Conservation (phyloP, 1,284 basidiomycete genomes). For the Melampsora larici-populina region DNA sequence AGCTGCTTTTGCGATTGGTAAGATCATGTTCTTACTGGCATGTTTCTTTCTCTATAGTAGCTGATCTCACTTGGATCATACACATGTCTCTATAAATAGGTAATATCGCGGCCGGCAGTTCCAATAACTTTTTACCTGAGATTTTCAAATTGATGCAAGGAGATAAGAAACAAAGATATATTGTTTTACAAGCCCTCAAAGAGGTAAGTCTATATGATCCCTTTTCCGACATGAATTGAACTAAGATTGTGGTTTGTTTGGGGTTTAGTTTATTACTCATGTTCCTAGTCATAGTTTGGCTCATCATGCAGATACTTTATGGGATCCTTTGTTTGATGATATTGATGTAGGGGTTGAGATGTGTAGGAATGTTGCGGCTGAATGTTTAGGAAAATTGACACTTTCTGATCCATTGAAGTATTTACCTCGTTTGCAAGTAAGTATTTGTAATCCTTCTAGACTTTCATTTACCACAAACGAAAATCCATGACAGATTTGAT, state of each 20-base stretch:
- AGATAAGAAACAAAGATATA: conserved; percentile 69
- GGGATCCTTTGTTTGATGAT: conserved; percentile 83
- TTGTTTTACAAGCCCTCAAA: conserved; percentile 87
- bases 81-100: conserved; percentile 57
- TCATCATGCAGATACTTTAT: conserved; percentile 76
- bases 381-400: conserved; percentile 92
- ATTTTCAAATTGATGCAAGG: conserved; percentile 76
- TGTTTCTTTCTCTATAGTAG: not conserved
- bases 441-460: too few relatives aligned
- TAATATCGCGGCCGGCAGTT: conserved; percentile 88
- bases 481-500: too few relatives aligned
- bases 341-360: conserved; percentile 69
- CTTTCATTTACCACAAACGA: too few relatives aligned
- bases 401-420: conserved; percentile 83
- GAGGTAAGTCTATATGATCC: conserved; percentile 61
- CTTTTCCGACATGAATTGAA: not conserved
- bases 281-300: conserved; percentile 77
- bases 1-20: conserved; percentile 85
- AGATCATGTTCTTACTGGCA: conserved; percentile 46
- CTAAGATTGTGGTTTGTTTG: not conserved
- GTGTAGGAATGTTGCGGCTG: conserved; percentile 87
- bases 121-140: conserved; percentile 75
- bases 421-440: conserved; percentile 82
- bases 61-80: not conserved
- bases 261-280: conserved; percentile 75